Evolutionary conservation across 2,329 filamentous ascomycete species (phyloP).

Genomic region (Metarhizium brunneum): DNA sequence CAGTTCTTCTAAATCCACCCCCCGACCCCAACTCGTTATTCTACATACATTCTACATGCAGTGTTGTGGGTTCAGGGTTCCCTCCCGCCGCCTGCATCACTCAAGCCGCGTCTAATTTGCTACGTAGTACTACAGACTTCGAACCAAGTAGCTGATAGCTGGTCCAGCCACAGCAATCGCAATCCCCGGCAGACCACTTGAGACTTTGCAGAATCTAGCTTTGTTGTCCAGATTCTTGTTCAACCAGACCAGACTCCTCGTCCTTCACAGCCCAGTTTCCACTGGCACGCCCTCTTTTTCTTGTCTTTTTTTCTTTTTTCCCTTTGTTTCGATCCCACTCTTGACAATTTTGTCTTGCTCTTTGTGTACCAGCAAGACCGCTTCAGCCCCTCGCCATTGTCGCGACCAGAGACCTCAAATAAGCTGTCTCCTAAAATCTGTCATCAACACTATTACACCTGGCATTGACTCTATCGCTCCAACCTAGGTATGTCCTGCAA

Average conservation of each 20-base stretch:
- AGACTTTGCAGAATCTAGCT: too few relatives aligned
- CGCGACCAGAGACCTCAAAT: neutral
- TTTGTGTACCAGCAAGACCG: neutral
- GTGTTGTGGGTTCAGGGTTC: too few relatives aligned
- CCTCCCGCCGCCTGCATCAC: too few relatives aligned
- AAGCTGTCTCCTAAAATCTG: neutral
- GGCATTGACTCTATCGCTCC: too few relatives aligned
- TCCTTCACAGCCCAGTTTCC: neutral
- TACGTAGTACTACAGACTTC: neutral
- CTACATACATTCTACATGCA: too few relatives aligned
- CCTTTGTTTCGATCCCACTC: neutral
- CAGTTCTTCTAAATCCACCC: too few relatives aligned
- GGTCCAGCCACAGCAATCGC: conserved; percentile 1
- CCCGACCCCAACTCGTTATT: too few relatives aligned
- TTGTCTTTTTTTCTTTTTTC: conserved; percentile 2
- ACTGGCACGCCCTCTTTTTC: neutral
- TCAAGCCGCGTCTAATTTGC: neutral
- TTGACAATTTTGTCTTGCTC: neutral
- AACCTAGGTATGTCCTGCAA: neutral
- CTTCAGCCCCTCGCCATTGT: conserved; percentile 1
- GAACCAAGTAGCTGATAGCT: neutral
- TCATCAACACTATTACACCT: too few relatives aligned
- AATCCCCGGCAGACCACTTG: neutral
- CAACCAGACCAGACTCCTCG: neutral
- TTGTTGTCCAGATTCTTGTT: neutral